A percentile compares a stretch with the other conserved stretches of the same genome.
Evolutionary conservation across 352 stramenopile species (phyloP).

Genomic region (Phytophthora colocasiae): DNA sequence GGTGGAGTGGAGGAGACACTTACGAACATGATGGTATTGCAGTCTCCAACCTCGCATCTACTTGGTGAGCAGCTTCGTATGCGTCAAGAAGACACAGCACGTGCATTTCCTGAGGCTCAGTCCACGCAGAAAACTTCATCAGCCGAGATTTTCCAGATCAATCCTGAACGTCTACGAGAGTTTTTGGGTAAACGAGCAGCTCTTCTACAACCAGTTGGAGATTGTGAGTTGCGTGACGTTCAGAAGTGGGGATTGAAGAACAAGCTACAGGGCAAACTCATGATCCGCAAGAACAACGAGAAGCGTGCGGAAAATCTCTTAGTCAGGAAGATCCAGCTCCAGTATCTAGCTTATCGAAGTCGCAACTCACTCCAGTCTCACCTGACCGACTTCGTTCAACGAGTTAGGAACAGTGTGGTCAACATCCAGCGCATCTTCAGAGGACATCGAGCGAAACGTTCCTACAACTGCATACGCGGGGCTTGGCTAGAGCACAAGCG

Average conservation of each 20-base stretch:
- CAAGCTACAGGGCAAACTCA: slow-evolving; percentile 51
- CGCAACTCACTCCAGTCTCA: slow-evolving; percentile 42
- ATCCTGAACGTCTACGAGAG: slow-evolving; percentile 36
- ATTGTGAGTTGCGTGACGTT: slow-evolving; percentile 44
- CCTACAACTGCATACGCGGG: slow-evolving; percentile 32
- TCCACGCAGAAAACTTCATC: slow-evolving; percentile 3
- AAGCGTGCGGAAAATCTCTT: slow-evolving; percentile 48
- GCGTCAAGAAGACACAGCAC: slow-evolving; percentile 56
- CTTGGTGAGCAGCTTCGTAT: slow-evolving; percentile 56
- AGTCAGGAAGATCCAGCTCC: slow-evolving; percentile 61
- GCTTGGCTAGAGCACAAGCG: slow-evolving; percentile 36
- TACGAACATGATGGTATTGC: slow-evolving; percentile 35
- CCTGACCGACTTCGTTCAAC: slow-evolving; percentile 44
- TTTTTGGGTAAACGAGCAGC: slow-evolving; percentile 51
- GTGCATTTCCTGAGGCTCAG: not conserved
- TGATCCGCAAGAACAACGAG: slow-evolving; percentile 52
- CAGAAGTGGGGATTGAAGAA: slow-evolving; percentile 45
- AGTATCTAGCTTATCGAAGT: slow-evolving; percentile 53
- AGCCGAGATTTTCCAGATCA: slow-evolving; percentile 35
- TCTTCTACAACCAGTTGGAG: slow-evolving; percentile 22
- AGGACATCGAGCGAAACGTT: slow-evolving; percentile 51
- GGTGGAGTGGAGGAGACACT: slow-evolving; percentile 65
- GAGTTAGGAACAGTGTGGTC: slow-evolving; percentile 40
- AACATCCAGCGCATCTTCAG: slow-evolving; percentile 67
- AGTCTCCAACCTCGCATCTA: slow-evolving; percentile 29